Percentiles rank a stretch among this genome's conserved stretches.
Evolutionary conservation across 2,329 filamentous ascomycete genomes (phyloP).

Genomic region (Pseudogymnoascus sp.): DNA sequence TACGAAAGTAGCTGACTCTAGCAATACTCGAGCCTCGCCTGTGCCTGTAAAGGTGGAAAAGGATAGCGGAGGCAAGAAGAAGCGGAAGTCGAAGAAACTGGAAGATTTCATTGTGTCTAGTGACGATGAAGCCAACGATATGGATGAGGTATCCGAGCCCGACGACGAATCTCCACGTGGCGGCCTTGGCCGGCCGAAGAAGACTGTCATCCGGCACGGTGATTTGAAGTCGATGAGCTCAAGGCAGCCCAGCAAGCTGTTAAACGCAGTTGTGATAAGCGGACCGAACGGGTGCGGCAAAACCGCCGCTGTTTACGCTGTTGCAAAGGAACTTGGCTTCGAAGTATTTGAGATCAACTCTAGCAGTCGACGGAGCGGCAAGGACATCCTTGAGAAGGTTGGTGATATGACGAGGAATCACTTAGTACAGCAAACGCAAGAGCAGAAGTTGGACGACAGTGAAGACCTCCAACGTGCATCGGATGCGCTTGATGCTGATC

Average conservation of each 20-base stretch:
- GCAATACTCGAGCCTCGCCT: slow-evolving; percentile 15
- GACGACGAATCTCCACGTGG: slow-evolving; percentile 41
- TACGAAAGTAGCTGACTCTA: slow-evolving; percentile 38
- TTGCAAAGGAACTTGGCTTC: slow-evolving; percentile 84
- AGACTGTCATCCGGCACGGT: slow-evolving; percentile 47
- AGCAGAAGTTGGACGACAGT: slow-evolving; percentile 26
- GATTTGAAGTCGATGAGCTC: slow-evolving; percentile 30
- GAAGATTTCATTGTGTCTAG: slow-evolving; percentile 76
- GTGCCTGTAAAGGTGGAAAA: slow-evolving; percentile 24
- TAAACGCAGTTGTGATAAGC: slow-evolving; percentile 79
- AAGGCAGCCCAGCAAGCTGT: slow-evolving; percentile 44
- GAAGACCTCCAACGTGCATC: slow-evolving; percentile 29
- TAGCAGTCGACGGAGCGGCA: slow-evolving; percentile 74
- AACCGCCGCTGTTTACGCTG: slow-evolving; percentile 84
- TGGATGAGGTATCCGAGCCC: slow-evolving; percentile 61
- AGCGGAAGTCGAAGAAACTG: slow-evolving; percentile 58
- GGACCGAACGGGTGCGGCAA: slow-evolving; percentile 89
- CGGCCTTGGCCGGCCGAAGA: slow-evolving; percentile 36
- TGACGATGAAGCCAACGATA: slow-evolving; percentile 63
- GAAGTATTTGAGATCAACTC: slow-evolving; percentile 94
- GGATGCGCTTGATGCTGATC: slow-evolving; percentile 47
- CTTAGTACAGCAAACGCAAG: slow-evolving; percentile 57
- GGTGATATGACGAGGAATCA: slow-evolving; percentile 98
- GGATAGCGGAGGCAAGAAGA: slow-evolving; percentile 50
- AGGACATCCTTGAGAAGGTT: slow-evolving; percentile 83